Base-by-base conservation (phyloP, 345 rosid genomes). In the Arabis hirsuta region DNA sequence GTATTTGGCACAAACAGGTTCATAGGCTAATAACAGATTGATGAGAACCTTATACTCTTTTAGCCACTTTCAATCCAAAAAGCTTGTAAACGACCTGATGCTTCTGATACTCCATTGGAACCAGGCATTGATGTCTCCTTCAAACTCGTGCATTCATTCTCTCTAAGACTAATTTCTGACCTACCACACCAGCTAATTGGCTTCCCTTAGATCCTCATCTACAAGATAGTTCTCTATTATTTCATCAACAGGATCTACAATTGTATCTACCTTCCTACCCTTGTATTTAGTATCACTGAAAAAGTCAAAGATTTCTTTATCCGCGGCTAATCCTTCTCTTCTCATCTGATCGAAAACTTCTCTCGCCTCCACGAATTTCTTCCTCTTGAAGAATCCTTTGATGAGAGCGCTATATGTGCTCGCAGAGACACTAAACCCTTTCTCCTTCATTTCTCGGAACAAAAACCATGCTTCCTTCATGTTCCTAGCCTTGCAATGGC, bases 391-490 rank as follows among this genome's bases (percentile, higher is more conserved):
- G 55, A 87, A 88, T 39, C 97, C 97, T 52, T 78, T 89, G 55
- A 94, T 81, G 72, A 94, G 85, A 72, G 81, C 87, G 74, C 79
- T 82, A 61, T 89, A 94, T 41, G 97, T 80, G 78, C 76, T 76
- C 43, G 73, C 77, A 3, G 96, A 78, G 34, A 83, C 81, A 31
- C 71, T 67, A 67, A 82, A 86, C 56, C 96, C 93, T 81, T 88
- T 91, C 58, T 73, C 82, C 3, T 77, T 76, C 93, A 88, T 87
- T 83, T 87, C 91, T 56, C 43, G 76, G 53, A 63, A 82, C 84
- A 91, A 76, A 86, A 83, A 94, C 90, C 88, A 88, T 55, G 98
- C 98, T 72, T 94, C 96, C 78, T 91, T 94, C 96, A 91, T 94
- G 80, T 91, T 94, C 81, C 98, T 94, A n/a, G 96, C 95, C 84